Conservation (phyloP, 2,329 filamentous ascomycete genomes). For the Zymoseptoria crescenta region DNA sequence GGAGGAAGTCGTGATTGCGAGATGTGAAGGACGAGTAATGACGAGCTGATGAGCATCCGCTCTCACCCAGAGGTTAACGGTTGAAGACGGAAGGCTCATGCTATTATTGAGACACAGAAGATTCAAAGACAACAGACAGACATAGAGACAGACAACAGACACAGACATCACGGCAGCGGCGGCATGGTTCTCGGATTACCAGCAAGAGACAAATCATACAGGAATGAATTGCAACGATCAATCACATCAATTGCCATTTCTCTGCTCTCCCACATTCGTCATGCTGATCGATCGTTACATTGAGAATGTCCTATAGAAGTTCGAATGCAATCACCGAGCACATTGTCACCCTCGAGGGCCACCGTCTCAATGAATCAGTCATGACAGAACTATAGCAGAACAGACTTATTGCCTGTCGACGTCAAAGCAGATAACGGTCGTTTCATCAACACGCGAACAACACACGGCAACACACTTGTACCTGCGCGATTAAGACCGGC, state of each 20-base stretch:
- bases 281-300: background rate
- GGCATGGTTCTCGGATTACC: background rate
- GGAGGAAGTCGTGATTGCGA: conserved; percentile 5
- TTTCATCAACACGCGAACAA: background rate
- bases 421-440: background rate
- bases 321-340: background rate
- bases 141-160: background rate
- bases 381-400: background rate
- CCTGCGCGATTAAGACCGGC: background rate
- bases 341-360: background rate
- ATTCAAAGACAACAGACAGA: background rate
- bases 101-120: background rate
- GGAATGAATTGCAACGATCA: background rate
- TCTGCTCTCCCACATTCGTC: no score
- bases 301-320: background rate
- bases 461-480: background rate
- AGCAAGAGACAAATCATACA: background rate
- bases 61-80: background rate
- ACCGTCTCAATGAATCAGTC: background rate
- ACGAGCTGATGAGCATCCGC: background rate
- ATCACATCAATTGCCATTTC: background rate
- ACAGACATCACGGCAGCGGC: background rate
- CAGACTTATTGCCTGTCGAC: background rate
- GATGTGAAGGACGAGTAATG: background rate
- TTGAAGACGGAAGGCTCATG: background rate